These are phyloP conservation scores for Zymoseptoria passerinii DNA, from an alignment of 2,329 filamentous ascomycete species.

Conservation along the genomic window DNA sequence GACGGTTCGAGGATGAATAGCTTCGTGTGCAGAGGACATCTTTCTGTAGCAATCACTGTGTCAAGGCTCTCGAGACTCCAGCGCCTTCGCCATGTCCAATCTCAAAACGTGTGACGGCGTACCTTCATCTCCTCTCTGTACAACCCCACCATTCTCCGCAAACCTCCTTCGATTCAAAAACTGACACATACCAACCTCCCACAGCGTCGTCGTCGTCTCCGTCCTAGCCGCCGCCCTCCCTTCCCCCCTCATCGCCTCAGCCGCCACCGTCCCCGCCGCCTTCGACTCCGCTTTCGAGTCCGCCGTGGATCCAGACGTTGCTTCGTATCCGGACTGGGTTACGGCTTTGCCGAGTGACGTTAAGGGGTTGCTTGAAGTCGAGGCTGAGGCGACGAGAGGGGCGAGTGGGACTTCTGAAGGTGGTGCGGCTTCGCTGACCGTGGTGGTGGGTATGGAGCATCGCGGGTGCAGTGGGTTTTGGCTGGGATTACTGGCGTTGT, in stretches of 20 bases:
- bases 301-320: slow-evolving; percentile 34
- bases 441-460: slow-evolving; percentile 32
- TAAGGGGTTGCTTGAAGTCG: slow-evolving; percentile 34
- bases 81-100: too few species aligned
- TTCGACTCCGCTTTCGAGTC: too few species aligned
- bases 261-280: too few species aligned
- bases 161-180: too few species aligned
- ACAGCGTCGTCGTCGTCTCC: slow-evolving; percentile 32
- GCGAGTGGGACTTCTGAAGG: slow-evolving; percentile 9
- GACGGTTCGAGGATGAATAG: neutral
- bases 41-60: neutral
- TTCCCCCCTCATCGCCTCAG: too few species aligned
- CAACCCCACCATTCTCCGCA: too few species aligned
- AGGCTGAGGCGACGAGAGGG: neutral
- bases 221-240: slow-evolving; percentile 41
- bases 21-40: neutral
- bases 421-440: slow-evolving; percentile 28
- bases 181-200: neutral
- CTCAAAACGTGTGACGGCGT: too few species aligned
- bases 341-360: slow-evolving; percentile 37
- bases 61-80: neutral
- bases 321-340: slow-evolving; percentile 36
- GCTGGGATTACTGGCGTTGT: neutral
- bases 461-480: slow-evolving; percentile 3
- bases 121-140: too few species aligned